These are phyloP conservation scores for Penicillium argentinense DNA, from an alignment of 495 filamentous ascomycete species.

Conservation along the genomic window DNA sequence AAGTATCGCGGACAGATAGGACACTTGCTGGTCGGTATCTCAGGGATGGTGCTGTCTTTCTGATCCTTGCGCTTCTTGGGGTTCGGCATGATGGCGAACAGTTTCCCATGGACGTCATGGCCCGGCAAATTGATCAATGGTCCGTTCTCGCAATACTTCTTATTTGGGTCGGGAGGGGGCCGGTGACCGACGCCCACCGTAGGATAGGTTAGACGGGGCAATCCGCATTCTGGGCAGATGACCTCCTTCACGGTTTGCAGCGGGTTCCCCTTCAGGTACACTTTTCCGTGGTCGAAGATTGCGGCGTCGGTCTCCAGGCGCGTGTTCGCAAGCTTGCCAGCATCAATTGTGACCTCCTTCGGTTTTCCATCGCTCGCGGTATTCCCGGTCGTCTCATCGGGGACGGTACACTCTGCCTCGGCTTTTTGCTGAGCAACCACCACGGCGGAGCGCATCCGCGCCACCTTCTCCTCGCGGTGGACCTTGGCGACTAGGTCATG, in stretches of 20 bases:
- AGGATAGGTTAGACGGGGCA: constrained; percentile 63
- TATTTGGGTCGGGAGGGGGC: constrained; percentile 57
- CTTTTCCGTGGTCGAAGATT: constrained; percentile 69
- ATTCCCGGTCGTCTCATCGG: constrained; percentile 35
- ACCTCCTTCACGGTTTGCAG: constrained; percentile 71
- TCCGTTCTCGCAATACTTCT: constrained; percentile 73
- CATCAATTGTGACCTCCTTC: constrained; percentile 38
- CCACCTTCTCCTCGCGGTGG: constrained; percentile 72
- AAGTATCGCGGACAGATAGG: constrained; percentile 62
- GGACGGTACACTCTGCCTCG: constrained; percentile 43
- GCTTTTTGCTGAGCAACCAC: constrained; percentile 68
- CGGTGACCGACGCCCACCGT: constrained; percentile 59
- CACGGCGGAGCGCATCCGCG: constrained; percentile 70
- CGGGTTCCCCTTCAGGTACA: constrained; percentile 73
- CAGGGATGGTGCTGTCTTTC: constrained; percentile 27
- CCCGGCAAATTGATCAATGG: constrained; percentile 72
- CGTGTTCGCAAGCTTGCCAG: constrained; percentile 40
- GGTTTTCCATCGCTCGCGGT: constrained; percentile 31
- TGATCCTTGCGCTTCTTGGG: constrained; percentile 52
- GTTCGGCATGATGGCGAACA: constrained; percentile 61
- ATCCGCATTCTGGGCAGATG: constrained; percentile 62
- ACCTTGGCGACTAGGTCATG: constrained; percentile 68
- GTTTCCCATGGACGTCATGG: constrained; percentile 82
- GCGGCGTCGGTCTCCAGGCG: constrained; percentile 68
- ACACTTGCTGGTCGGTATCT: constrained; percentile 68